These are phyloP conservation scores for Xylaria intraflava DNA, from an alignment of 495 filamentous ascomycete species.

Conservation along the genomic window DNA sequence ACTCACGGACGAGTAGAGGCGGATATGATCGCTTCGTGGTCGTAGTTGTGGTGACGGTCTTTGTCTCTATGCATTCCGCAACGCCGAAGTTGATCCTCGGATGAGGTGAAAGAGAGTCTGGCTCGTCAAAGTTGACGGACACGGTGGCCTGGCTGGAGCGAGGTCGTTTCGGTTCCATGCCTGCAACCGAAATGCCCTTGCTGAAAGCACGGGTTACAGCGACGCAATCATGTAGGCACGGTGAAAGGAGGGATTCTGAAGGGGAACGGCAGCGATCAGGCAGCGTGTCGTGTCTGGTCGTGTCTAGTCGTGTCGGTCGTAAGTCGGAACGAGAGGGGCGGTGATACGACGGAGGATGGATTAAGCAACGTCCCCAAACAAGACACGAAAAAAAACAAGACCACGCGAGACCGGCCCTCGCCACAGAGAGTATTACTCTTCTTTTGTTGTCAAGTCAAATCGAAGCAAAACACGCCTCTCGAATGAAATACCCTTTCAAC, in stretches of 20 bases:
- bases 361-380: not conserved
- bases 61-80: slow-evolving; percentile 53
- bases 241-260: not conserved
- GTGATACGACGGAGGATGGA: not conserved
- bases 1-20: slow-evolving; percentile 69
- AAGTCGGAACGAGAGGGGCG: not conserved
- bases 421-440: not conserved
- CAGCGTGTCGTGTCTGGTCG: not conserved
- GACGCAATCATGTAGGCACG: slow-evolving; percentile 19
- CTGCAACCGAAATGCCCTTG: slow-evolving; percentile 23
- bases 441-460: not conserved
- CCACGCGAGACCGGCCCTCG: slow-evolving; percentile 4
- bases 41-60: slow-evolving; percentile 83
- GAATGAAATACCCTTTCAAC: not conserved
- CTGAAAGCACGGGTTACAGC: slow-evolving; percentile 9
- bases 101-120: slow-evolving; percentile 28
- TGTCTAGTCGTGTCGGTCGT: not conserved
- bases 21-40: slow-evolving; percentile 88
- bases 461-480: not conserved
- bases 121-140: slow-evolving; percentile 41
- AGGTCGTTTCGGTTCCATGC: slow-evolving; percentile 34
- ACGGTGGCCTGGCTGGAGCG: slow-evolving; percentile 40
- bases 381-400: not conserved
- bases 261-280: not conserved
- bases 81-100: slow-evolving; percentile 44